Evolutionary conservation across 768 basidiomycete species (phyloP).

Genomic region (Dacryopinax primogenitus): DNA sequence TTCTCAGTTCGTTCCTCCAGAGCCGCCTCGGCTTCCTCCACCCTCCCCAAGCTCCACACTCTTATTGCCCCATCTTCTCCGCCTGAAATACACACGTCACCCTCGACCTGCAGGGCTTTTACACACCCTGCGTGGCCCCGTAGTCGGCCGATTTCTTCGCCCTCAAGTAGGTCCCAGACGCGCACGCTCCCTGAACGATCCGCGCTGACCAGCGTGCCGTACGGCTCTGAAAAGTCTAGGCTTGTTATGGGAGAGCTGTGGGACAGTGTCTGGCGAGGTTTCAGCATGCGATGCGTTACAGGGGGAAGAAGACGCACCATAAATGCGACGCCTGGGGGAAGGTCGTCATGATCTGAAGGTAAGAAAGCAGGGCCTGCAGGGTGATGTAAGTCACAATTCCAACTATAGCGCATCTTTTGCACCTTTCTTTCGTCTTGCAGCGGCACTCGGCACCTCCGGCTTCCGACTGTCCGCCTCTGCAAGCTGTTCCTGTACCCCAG

Average conservation of each 20-base stretch:
- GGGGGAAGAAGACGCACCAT: slow-evolving; percentile 50
- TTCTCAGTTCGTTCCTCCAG: slow-evolving; percentile 30
- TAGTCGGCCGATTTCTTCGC: slow-evolving; percentile 72
- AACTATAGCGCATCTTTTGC: neutral
- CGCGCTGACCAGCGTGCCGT: slow-evolving; percentile 82
- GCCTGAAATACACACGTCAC: slow-evolving; percentile 79
- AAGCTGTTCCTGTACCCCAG: slow-evolving; percentile 77
- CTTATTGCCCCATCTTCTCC: slow-evolving; percentile 73
- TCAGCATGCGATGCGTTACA: neutral
- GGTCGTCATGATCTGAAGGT: slow-evolving; percentile 91
- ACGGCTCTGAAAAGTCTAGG: slow-evolving; percentile 93
- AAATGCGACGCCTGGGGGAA: slow-evolving; percentile 89
- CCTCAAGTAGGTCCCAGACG: slow-evolving; percentile 89
- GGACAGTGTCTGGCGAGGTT: slow-evolving; percentile 50
- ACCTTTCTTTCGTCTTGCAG: neutral
- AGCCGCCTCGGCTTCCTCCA: slow-evolving; percentile 52
- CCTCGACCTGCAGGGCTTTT: slow-evolving; percentile 87
- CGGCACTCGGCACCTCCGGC: slow-evolving; percentile 13
- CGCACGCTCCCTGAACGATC: slow-evolving; percentile 75
- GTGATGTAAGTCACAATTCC: no score
- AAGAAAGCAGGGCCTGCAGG: slow-evolving; percentile 76
- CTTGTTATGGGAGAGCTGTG: slow-evolving; percentile 74
- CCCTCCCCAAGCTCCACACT: slow-evolving; percentile 80
- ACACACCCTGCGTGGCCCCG: slow-evolving; percentile 66
- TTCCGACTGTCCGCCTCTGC: slow-evolving; percentile 28